Evolutionary conservation across 2,329 filamentous ascomycete species (phyloP).

Genomic region (Cytospora schulzeri): DNA sequence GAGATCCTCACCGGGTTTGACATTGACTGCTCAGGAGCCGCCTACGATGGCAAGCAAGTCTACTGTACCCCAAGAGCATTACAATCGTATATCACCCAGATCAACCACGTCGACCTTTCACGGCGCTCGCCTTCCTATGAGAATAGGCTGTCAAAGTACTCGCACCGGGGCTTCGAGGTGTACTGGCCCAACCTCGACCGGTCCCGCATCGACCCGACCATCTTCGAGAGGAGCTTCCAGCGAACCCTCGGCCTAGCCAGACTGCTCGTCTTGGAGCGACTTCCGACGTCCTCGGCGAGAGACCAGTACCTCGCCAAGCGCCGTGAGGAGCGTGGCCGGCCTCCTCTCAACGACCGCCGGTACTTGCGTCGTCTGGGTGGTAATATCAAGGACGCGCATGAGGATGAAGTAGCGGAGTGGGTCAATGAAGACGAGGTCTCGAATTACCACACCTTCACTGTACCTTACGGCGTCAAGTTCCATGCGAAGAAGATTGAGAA

Average conservation of each 20-base stretch:
- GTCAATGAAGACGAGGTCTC: slow-evolving; percentile 74
- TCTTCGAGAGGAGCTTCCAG: slow-evolving; percentile 80
- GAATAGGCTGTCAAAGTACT: slow-evolving; percentile 83
- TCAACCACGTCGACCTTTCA: slow-evolving; percentile 77
- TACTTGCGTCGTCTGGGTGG: slow-evolving; percentile 51
- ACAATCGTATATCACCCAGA: slow-evolving; percentile 78
- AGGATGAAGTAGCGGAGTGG: slow-evolving; percentile 86
- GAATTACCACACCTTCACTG: slow-evolving; percentile 76
- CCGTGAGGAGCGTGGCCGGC: slow-evolving; percentile 71
- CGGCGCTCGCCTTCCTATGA: slow-evolving; percentile 85
- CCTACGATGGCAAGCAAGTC: slow-evolving; percentile 79
- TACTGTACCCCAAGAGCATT: slow-evolving; percentile 77
- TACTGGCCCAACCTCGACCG: slow-evolving; percentile 77
- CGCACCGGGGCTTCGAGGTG: slow-evolving; percentile 80
- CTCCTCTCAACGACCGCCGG: slow-evolving; percentile 48
- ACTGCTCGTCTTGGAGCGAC: slow-evolving; percentile 75
- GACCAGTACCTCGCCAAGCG: slow-evolving; percentile 72
- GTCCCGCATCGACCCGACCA: slow-evolving; percentile 78
- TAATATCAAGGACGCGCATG: slow-evolving; percentile 76
- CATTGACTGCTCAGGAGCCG: slow-evolving; percentile 80
- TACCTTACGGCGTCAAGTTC: slow-evolving; percentile 66
- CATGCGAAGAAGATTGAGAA: slow-evolving; percentile 76
- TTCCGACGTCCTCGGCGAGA: slow-evolving; percentile 69
- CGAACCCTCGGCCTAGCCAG: slow-evolving; percentile 77
- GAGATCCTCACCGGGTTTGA: slow-evolving; percentile 89